These are phyloP conservation scores for Ilex asprella DNA, from an alignment of 257 asterid genomes.

Conservation along the genomic window DNA sequence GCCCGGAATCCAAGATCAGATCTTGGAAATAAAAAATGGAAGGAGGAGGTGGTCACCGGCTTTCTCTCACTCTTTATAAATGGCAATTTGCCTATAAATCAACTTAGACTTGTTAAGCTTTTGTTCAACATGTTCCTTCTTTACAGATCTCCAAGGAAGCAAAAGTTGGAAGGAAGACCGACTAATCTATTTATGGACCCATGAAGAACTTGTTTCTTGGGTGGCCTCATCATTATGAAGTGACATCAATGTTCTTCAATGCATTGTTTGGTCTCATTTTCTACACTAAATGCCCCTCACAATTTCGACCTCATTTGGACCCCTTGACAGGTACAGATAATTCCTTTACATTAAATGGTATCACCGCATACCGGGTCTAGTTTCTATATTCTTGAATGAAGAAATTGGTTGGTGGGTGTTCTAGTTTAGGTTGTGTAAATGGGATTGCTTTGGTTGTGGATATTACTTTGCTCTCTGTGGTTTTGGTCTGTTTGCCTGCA, in stretches of 20 bases:
- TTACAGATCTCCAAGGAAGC: constrained; percentile 23
- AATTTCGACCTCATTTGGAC: constrained; percentile 20
- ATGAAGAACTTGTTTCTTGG: constrained; percentile 14
- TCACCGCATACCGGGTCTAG: no score
- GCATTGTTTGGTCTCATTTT: constrained; percentile 1
- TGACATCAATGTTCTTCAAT: constrained; percentile 12
- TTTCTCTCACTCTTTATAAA: not conserved
- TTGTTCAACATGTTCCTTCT: constrained; percentile 25
- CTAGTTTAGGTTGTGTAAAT: not conserved
- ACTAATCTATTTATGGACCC: constrained; percentile 19
- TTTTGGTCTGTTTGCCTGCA: no score
- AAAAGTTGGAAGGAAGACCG: not conserved
- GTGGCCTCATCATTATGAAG: constrained; percentile 16
- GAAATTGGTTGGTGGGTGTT: not conserved
- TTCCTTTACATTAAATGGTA: no score
- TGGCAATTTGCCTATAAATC: constrained; percentile 6
- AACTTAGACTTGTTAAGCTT: constrained; percentile 25
- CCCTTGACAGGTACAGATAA: constrained; percentile 5
- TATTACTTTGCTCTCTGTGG: not conserved
- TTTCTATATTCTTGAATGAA: no score
- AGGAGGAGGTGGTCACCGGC: not conserved
- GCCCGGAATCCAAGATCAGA: constrained; percentile 35
- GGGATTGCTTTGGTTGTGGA: constrained; percentile 5
- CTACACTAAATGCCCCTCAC: constrained; percentile 14
- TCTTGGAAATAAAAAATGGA: constrained; percentile 17